Evolutionary conservation across 176 grass and related monocot genomes (phyloP).

Genomic region (Phoenix roebelenii): DNA sequence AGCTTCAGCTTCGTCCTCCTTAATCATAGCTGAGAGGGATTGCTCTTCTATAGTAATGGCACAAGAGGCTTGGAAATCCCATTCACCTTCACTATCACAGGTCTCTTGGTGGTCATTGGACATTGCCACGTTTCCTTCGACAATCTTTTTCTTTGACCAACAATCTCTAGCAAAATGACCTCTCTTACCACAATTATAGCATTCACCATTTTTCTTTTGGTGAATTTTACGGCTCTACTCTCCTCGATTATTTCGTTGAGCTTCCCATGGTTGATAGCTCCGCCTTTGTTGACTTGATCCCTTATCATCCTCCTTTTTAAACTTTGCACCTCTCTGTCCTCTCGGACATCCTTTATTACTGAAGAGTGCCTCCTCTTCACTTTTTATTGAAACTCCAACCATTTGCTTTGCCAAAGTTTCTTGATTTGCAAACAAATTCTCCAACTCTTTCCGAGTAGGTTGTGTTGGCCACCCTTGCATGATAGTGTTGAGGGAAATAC

Average conservation of each 20-base stretch:
- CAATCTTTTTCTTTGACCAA: not conserved
- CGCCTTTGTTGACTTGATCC: not conserved
- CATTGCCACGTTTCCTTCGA: not conserved
- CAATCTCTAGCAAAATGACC: not conserved
- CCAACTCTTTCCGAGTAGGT: not conserved
- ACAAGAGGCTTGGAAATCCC: not conserved
- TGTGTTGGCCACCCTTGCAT: slow-evolving; percentile 6
- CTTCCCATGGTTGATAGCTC: not conserved
- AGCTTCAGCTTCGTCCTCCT: too few species aligned
- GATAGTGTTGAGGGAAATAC: too few species aligned
- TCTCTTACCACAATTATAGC: slow-evolving; percentile 19
- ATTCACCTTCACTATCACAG: not conserved
- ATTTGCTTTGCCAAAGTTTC: slow-evolving; percentile 5
- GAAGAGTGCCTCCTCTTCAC: slow-evolving; percentile 14
- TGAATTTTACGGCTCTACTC: not conserved
- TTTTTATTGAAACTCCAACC: not conserved
- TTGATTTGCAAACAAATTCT: slow-evolving; percentile 15
- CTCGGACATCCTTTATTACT: not conserved
- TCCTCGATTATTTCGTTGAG: not conserved
- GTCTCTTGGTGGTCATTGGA: not conserved
- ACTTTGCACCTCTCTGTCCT: not conserved
- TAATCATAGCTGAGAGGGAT: too few species aligned
- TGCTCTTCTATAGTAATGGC: too few species aligned
- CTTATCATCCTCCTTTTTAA: not conserved
- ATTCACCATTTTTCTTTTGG: not conserved